Conservation (phyloP, 2,329 filamentous ascomycete genomes). For the Aspergillus udagawae region DNA sequence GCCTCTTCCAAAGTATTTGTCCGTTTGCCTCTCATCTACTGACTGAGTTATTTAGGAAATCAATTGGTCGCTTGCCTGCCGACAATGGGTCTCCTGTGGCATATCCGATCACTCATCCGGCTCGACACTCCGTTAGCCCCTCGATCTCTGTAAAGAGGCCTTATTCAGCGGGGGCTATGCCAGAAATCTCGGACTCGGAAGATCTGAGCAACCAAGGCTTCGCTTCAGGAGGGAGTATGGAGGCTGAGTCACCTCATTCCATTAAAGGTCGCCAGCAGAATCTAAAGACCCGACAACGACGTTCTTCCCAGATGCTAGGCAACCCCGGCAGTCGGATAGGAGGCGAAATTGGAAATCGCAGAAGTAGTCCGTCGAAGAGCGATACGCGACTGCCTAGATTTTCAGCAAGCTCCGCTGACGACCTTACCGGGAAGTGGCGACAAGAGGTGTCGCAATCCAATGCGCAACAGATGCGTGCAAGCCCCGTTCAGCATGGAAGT, state of each 20-base stretch:
- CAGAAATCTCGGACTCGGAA: constrained; percentile 10
- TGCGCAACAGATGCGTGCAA: constrained; percentile 7
- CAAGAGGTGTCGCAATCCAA: constrained; percentile 3
- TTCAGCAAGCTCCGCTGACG: constrained; percentile 8
- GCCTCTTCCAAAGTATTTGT: not conserved
- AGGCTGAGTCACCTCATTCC: constrained; percentile 4
- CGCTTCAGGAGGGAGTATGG: not conserved
- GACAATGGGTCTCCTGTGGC: constrained; percentile 11
- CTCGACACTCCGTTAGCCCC: constrained; percentile 14
- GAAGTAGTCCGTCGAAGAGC: constrained; percentile 6
- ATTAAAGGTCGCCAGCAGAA: constrained; percentile 6
- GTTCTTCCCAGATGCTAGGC: constrained; percentile 7
- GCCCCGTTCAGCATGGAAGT: constrained; percentile 8
- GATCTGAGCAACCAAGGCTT: constrained; percentile 9
- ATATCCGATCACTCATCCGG: constrained; percentile 14
- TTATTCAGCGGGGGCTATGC: constrained; percentile 10
- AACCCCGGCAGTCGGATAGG: constrained; percentile 7
- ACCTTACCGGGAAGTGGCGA: constrained; percentile 2
- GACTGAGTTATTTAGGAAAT: constrained; percentile 5
- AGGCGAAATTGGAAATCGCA: constrained; percentile 9
- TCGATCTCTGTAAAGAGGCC: constrained; percentile 12
- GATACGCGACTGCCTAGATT: constrained; percentile 9
- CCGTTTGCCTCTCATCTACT: not conserved
- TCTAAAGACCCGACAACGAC: constrained; percentile 3
- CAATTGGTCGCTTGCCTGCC: constrained; percentile 6